phyloP scores from a whole-genome alignment of 139 green algal genomes.

The Tetraselmis striata region DNA sequence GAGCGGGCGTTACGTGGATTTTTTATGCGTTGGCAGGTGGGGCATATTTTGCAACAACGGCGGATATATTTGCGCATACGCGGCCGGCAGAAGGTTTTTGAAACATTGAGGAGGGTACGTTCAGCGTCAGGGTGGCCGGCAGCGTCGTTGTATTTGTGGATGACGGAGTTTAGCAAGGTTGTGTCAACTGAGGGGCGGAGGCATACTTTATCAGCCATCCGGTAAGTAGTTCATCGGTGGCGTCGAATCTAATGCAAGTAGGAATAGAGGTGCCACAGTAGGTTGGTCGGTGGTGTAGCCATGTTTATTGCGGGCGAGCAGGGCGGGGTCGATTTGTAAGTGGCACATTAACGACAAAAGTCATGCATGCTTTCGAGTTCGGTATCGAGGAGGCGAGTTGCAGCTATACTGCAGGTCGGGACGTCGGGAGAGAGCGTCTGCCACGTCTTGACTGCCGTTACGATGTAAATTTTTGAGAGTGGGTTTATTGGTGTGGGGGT shows the following conservation, averaged over 20 bases:
- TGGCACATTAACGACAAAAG: neutral
- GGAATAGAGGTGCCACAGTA: neutral
- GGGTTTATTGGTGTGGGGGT: neutral
- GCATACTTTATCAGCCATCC: neutral
- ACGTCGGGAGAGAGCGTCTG: neutral
- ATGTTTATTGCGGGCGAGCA: neutral
- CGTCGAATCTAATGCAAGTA: neutral
- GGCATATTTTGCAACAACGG: neutral
- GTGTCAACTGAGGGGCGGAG: neutral
- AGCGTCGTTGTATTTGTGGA: neutral
- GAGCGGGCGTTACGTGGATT: neutral
- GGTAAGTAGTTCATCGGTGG: neutral
- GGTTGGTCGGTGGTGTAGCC: neutral
- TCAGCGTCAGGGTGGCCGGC: neutral
- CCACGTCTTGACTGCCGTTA: neutral
- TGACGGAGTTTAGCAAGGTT: neutral
- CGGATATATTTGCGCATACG: neutral
- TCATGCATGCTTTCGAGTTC: neutral
- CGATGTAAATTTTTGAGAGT: neutral
- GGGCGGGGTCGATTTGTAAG: neutral
- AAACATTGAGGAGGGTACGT: neutral
- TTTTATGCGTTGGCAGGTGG: neutral
- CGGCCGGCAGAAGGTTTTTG: neutral
- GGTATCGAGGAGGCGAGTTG: neutral
- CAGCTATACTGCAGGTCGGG: neutral